A percentile compares a stretch with the other conserved stretches of the same genome.
Evolutionary conservation across 345 rosid species (phyloP).

Genomic region (Aquilaria yunnanensis): DNA sequence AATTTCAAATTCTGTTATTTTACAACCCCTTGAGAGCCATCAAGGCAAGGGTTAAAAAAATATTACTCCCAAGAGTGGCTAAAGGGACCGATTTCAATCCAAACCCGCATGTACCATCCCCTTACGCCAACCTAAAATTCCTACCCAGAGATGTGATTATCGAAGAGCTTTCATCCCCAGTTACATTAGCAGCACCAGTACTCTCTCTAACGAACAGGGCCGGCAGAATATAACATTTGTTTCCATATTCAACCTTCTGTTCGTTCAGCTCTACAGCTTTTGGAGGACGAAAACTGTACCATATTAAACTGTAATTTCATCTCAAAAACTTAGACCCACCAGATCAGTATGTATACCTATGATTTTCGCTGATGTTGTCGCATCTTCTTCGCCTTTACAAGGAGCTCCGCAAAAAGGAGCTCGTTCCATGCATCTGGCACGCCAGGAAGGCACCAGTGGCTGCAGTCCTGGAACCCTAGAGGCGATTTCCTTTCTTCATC

Average conservation of each 20-base stretch:
- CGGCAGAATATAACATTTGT: not conserved
- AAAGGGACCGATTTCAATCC: no score
- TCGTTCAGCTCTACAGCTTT: conserved; percentile 16
- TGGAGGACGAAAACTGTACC: conserved; percentile 10
- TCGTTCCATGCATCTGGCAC: conserved; percentile 96
- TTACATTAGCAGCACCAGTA: no score
- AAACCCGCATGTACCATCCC: no score
- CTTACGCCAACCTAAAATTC: no score
- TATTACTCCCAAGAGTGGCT: no score
- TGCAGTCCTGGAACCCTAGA: conserved; percentile 75
- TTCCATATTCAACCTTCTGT: conserved; percentile 4
- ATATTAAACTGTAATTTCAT: conserved; percentile 11
- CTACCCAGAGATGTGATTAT: no score
- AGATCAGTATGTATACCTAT: conserved; percentile 20
- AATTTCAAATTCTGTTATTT: no score
- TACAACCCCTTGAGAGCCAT: no score
- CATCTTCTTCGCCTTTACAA: conserved; percentile 44
- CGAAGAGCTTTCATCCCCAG: no score
- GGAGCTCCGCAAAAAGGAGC: conserved; percentile 67
- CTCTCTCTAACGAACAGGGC: no score
- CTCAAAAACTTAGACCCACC: not conserved
- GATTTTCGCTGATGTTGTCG: conserved; percentile 31
- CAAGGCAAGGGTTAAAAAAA: no score
- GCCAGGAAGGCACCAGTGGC: conserved; percentile 99
- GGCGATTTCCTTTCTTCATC: conserved; percentile 48